These are phyloP conservation scores for Luvunga scandens DNA, from an alignment of 345 rosid genomes.

Conservation along the genomic window DNA sequence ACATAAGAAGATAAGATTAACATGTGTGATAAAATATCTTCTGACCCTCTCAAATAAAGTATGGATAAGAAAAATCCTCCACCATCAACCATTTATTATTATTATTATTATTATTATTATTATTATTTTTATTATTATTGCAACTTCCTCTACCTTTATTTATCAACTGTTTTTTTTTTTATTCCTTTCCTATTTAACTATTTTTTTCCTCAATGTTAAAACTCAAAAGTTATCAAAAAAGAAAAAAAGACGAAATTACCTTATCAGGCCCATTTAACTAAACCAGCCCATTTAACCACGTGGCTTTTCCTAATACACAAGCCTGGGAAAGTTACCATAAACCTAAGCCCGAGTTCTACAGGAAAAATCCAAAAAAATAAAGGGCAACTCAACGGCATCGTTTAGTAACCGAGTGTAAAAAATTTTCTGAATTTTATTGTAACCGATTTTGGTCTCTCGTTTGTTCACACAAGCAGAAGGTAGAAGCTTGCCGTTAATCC, in stretches of 20 bases:
- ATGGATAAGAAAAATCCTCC: background rate
- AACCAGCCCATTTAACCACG: background rate
- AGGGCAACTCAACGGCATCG: background rate
- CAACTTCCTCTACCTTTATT: background rate
- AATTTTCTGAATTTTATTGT: too few relatives aligned
- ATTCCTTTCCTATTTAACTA: background rate
- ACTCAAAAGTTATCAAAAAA: background rate
- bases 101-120: background rate
- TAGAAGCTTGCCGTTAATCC: background rate
- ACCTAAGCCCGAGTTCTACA: background rate
- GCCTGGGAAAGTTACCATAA: background rate
- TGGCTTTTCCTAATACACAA: background rate
- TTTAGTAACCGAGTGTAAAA: too few relatives aligned
- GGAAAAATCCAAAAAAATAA: background rate
- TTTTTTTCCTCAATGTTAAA: background rate
- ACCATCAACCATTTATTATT: background rate
- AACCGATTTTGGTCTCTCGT: background rate
- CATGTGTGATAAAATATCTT: background rate
- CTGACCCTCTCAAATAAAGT: conserved; percentile 3
- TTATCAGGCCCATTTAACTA: background rate
- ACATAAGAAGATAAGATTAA: conserved; percentile 20
- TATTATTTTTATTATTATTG: too few relatives aligned
- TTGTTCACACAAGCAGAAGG: background rate
- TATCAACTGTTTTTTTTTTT: too few relatives aligned
- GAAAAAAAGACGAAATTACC: too few relatives aligned